These are phyloP conservation scores for Ananas comosus DNA, from an alignment of 176 grass and related monocot genomes.

Conservation along the genomic window DNA sequence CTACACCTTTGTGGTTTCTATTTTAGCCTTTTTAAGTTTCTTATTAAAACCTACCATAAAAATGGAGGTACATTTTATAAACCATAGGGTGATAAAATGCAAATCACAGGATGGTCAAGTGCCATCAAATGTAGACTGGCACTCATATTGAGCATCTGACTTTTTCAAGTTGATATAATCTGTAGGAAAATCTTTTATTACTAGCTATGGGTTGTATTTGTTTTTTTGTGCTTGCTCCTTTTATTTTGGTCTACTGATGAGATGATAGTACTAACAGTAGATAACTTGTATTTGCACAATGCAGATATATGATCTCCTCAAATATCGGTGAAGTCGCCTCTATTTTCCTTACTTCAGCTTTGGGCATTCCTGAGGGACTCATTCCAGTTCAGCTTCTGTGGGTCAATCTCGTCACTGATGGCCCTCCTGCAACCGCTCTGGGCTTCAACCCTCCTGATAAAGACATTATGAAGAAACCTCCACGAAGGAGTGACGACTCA, in stretches of 20 bases:
- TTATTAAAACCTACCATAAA: too few relatives aligned
- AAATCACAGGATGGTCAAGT: too few relatives aligned
- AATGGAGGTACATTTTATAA: too few relatives aligned
- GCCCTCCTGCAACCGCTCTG: conserved; percentile 84
- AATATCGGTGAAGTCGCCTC: conserved; percentile 99
- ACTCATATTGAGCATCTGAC: too few relatives aligned
- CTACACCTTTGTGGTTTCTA: too few relatives aligned
- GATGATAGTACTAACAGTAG: background rate
- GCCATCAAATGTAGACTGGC: too few relatives aligned
- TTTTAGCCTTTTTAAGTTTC: too few relatives aligned
- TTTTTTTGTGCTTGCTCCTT: background rate
- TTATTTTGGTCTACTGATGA: background rate
- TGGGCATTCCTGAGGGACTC: conserved; percentile 96
- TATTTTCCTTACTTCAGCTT: conserved; percentile 82
- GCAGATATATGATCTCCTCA: conserved; percentile 98
- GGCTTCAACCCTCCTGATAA: conserved; percentile 97
- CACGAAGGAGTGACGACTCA: conserved; percentile 72
- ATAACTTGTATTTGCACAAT: conserved; percentile 2
- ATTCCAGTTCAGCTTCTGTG: conserved; percentile 97
- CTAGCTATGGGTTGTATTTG: background rate
- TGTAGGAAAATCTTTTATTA: background rate
- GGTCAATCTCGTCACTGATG: conserved; percentile 96
- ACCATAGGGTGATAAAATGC: too few relatives aligned
- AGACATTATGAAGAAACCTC: conserved; percentile 98
- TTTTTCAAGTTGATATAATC: background rate